Evolutionary conservation across 2,329 filamentous ascomycete genomes (phyloP).

Genomic region (Ceratocystis huliohia): DNA sequence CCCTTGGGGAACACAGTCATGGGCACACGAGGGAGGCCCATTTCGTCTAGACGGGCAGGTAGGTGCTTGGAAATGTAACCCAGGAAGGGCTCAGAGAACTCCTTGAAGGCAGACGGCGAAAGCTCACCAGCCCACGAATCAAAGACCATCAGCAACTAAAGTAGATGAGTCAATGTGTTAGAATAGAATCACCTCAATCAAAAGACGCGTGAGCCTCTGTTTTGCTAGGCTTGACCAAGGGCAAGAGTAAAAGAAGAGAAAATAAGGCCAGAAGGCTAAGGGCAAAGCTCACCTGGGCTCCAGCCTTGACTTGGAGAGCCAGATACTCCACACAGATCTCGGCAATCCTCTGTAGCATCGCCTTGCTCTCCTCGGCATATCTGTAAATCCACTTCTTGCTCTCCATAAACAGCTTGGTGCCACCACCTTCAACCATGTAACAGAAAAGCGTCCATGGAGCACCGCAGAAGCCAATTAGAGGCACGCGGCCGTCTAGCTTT

Average conservation of each 20-base stretch:
- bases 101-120: constrained; percentile 67
- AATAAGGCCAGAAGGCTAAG: background rate
- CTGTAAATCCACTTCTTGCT: constrained; percentile 95
- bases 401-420: constrained; percentile 86
- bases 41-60: constrained; percentile 57
- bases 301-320: constrained; percentile 80
- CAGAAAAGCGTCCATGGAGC: constrained; percentile 94
- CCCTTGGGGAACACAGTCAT: constrained; percentile 99
- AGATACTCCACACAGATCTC: constrained; percentile 92
- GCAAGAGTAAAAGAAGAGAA: background rate
- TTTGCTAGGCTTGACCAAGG: background rate
- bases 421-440: constrained; percentile 98
- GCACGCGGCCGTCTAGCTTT: constrained; percentile 78
- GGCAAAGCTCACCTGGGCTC: constrained; percentile 57
- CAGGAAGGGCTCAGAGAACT: constrained; percentile 78
- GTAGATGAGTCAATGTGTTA: background rate
- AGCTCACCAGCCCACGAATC: constrained; percentile 97
- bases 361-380: constrained; percentile 68
- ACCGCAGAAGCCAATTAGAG: constrained; percentile 90
- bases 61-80: constrained; percentile 71
- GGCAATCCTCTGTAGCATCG: constrained; percentile 76
- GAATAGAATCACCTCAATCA: too few species aligned
- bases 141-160: constrained; percentile 80
- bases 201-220: background rate
- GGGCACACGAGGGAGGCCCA: constrained; percentile 68